Evolutionary conservation across 169 alveolate genomes (phyloP).

Genomic region (Theileria orientalis): DNA sequence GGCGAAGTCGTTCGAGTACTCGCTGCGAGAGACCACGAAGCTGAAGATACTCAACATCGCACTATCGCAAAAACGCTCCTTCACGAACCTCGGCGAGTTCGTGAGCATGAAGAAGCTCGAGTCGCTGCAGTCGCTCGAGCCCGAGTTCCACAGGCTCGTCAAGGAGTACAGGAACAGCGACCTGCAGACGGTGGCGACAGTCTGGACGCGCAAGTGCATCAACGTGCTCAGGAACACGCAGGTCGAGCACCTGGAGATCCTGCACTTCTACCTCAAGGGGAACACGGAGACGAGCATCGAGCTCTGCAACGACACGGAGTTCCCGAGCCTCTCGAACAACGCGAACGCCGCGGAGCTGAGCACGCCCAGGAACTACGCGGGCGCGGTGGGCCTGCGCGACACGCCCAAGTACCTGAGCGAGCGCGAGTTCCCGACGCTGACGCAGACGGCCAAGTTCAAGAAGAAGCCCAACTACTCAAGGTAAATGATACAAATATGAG

Average conservation of each 20-base stretch:
- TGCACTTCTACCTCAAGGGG: conserved; percentile 49
- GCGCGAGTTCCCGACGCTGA: conserved; percentile 60
- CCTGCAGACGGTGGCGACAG: conserved; percentile 30
- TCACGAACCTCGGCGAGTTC: conserved; percentile 51
- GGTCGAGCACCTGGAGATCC: conserved; percentile 59
- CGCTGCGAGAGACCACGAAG: conserved; percentile 51
- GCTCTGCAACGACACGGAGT: conserved; percentile 50
- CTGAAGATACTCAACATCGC: conserved; percentile 31
- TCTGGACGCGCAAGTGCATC: conserved; percentile 45
- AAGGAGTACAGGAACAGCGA: conserved; percentile 35
- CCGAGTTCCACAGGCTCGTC: conserved; percentile 60
- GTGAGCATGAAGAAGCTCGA: conserved; percentile 62
- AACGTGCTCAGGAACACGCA: conserved; percentile 40
- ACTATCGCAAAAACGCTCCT: conserved; percentile 27
- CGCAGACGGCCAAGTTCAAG: not conserved
- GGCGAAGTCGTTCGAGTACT: conserved; percentile 22
- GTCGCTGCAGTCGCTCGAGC: conserved; percentile 64
- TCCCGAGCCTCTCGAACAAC: conserved; percentile 35
- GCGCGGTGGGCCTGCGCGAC: conserved; percentile 27
- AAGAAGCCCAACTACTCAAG: not conserved
- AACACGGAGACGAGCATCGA: conserved; percentile 41
- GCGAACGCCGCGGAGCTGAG: conserved; percentile 10
- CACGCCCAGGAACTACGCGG: conserved; percentile 43
- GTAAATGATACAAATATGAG: not conserved
- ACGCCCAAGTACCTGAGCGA: conserved; percentile 26